Base-by-base conservation (phyloP, 2,329 filamentous ascomycete genomes). In the Didymella glomerata region DNA sequence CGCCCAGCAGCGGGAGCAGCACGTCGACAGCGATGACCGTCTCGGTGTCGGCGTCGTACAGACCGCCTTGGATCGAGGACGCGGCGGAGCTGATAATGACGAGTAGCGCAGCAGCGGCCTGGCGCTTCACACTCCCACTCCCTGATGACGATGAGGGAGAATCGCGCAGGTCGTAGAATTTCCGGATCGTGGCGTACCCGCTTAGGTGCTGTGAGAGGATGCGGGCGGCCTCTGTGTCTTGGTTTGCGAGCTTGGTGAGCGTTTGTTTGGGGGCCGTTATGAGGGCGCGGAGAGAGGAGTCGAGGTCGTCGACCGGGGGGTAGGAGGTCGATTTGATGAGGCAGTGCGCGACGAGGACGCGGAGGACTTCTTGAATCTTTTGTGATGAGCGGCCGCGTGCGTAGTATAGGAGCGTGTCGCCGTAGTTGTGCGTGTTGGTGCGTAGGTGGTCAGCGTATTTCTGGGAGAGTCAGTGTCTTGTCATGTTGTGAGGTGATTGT, bases 141-240 rank as follows among this genome's bases (percentile, higher is more conserved):
- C 89, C 82, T 14, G 85, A 88, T 79, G 0, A 9, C 88, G 84
- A 57, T 81, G 78, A 60, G 84, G 78, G 22, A 8, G 44, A 85
- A 71, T 98, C 94, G 48, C 94, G 87, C n/a, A 93, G 84, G 62
- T 93, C 90, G 77, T 96, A 98, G 80, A 94, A 97, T 66, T 89
- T 90, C 34, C 94, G 90, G 20, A 98, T 82, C 0, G 93, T 96
- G 22, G 93, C 94, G 71, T 98, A 98, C 22, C 94, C 94, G 74
- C 91, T 95, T 10, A 97, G 87, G 78, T 93, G 90, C 61, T 90
- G 90, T 46, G 93, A 91, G 3, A 98, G 83, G 11, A 97, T 85
- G 67, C 91, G 85, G 9, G 93, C 94, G 8, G 92, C 93, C 72
- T 93, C 90, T 30, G 90, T 80, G 68, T 97, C 94, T 52, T 89